Conservation (phyloP, 345 rosid genomes). For the Citrus unshiu region DNA sequence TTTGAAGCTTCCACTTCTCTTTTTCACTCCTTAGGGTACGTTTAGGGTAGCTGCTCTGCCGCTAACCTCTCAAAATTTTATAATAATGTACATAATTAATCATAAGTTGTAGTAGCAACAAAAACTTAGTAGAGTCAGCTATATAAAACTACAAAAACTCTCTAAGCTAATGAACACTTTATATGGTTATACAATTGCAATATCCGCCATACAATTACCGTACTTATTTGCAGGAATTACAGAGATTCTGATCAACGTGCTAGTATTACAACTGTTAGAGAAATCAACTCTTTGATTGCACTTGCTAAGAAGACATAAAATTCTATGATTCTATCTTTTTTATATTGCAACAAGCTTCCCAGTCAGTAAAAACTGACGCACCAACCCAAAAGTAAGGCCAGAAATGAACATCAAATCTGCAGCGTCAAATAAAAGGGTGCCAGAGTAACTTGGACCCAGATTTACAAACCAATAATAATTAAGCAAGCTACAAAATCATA, state of each 20-base stretch:
- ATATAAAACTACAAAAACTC: too few species aligned
- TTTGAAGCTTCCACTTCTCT: too few species aligned
- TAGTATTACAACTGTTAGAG: not conserved
- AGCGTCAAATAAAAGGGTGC: not conserved
- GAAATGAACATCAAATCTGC: not conserved
- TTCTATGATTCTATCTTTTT: not conserved
- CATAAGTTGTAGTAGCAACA: too few species aligned
- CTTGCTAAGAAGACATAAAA: not conserved
- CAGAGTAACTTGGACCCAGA: not conserved
- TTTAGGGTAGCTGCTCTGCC: too few species aligned
- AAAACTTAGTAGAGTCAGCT: too few species aligned
- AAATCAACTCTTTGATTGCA: not conserved
- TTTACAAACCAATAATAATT: not conserved
- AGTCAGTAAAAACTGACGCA: not conserved
- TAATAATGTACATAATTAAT: too few species aligned
- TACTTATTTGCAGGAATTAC: not conserved
- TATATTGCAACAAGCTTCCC: not conserved
- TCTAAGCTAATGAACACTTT: not conserved
- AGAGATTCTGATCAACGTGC: not conserved
- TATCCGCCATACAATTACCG: not conserved
- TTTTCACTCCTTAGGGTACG: too few species aligned
- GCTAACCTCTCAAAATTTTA: too few species aligned
- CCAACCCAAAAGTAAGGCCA: not conserved
- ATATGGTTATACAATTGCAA: not conserved
- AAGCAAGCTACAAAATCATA: not conserved